Base-by-base conservation (phyloP, 192 early-diverging fungal species). In the Coemansia sp. region DNA sequence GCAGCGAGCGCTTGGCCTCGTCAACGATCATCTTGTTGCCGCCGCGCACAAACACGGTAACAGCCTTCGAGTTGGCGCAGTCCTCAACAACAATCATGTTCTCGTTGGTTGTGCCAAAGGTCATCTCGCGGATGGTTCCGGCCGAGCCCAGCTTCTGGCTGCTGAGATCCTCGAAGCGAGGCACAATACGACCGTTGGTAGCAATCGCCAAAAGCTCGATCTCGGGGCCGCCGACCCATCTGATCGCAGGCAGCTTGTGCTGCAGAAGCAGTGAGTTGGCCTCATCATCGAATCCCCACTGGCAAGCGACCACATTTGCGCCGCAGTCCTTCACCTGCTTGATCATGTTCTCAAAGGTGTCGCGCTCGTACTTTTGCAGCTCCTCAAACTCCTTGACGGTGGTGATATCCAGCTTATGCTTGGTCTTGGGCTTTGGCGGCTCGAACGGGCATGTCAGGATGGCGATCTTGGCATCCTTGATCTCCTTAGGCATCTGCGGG, bases 11-110 rank as follows among this genome's bases (percentile, higher is more conserved):
- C 84, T 97, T 95, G 66, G 97, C 97, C 83, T 99, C 97, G 71
- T 99, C 97, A 66, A 99, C 95, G 61, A 99, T 96, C 97, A 98
- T 97, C 87, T 99, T 98, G 87, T 98, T 99, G 68, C 95, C 96
- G 64, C 97, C 97, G 61, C 97, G 91, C 51, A 96, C 92, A 81
- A 99, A 94, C 42, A 97, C 85, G 20, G 97, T 99, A 20, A 99
- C 95, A 11, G 97, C 97, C 66, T 95, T 90, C 28, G 94, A 90
- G 85, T 99, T 99, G 82, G 98, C 95, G 64, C 98, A 99, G 75
- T 99, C 90, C 72, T 99, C 98, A 81, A 99, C 98, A 3, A 99
- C 91, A 50, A 99, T 85, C 98, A 99, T 99, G 66, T 94, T 90
- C 72, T 99, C 98, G 83, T 96, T 97, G 36, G 96, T 98, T 8